Evolutionary conservation across 2,329 filamentous ascomycete species (phyloP), one percentile per base, ranked within the genome.

Genomic region (Botryotinia narcissicola): DNA sequence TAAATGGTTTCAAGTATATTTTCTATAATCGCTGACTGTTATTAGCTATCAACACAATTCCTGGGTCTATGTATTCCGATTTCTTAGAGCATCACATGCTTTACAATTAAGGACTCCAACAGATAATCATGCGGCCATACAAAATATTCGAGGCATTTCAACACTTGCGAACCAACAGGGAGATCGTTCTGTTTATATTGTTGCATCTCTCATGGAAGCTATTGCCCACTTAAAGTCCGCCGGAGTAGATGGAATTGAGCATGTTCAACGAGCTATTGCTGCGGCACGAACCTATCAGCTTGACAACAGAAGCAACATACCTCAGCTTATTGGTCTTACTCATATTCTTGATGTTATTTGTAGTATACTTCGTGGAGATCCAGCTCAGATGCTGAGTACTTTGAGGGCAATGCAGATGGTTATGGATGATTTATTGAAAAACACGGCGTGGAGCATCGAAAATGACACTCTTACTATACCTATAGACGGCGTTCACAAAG

Each of bases 11-110:
- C 40, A 37, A 29, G 32, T 42, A 59, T 32, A 35, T 29, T 62
- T 16, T 57, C 57, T 48, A 77, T 32, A 40, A 59, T 68, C 48
- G n/a, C 73, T 77, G 42, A 77, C 40, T 18, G 40, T 32, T 64
- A 20, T 22, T 70, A 83, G 82, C 69, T 90, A 89, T 78, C 89
- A 90, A 79, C 90, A 92, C 77, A 84, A 87, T 14, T 87, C 90
- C 68, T 95, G 93, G 93, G 86, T 91, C 25, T 95, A 95, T 80
- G 91, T 91, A 0, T 92, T 95, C 78, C 89, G 92, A 12, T 89
- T 95, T 63, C 83, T 95, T 22, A 92, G 93, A 76, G 89, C 91
- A 0, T 89, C 91, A 0, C 87, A 94, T 63, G 88, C 91, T 74
- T 83, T 93, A 68, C 87, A 92, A 77, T 85, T 86, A 64, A 85